These are phyloP conservation scores for Schizophyllum commune DNA, from an alignment of 1,284 basidiomycete genomes.

Conservation along the genomic window DNA sequence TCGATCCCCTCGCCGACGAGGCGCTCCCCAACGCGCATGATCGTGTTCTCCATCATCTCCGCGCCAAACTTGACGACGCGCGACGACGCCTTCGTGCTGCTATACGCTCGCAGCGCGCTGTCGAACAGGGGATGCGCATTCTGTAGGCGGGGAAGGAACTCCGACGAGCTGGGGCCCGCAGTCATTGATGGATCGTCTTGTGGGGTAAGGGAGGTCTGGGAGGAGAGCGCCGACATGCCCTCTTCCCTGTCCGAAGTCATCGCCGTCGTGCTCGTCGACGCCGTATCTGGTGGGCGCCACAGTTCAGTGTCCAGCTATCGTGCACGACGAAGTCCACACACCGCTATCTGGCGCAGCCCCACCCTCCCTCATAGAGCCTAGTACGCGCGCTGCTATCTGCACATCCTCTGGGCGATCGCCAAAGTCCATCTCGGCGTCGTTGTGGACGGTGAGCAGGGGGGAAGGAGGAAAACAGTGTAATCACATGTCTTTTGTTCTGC, in stretches of 20 bases:
- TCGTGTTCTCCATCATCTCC: background rate
- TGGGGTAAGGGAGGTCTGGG: constrained; percentile 4
- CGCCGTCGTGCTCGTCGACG: background rate
- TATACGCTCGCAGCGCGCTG: constrained; percentile 65
- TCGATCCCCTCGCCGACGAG: constrained; percentile 69
- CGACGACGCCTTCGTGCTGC: constrained; percentile 71
- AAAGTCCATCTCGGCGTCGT: background rate
- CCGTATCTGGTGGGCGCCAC: background rate
- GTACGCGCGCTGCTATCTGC: constrained; percentile 58
- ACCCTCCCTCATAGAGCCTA: constrained; percentile 62
- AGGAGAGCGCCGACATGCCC: constrained; percentile 3
- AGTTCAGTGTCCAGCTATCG: background rate
- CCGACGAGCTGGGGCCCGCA: background rate
- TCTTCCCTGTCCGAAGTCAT: background rate
- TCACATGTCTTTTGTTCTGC: background rate
- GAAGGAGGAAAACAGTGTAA: background rate
- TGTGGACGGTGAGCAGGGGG: background rate
- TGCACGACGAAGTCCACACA: background rate
- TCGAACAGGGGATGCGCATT: constrained; percentile 44
- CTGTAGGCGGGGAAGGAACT: constrained; percentile 4
- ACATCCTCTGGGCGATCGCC: constrained; percentile 33
- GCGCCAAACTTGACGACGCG: constrained; percentile 65
- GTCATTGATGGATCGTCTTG: background rate
- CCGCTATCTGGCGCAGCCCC: constrained; percentile 14
- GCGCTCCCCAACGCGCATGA: constrained; percentile 21